Percentiles rank a stretch among this genome's conserved stretches.
phyloP scores from a whole-genome alignment of 1,139 yeast species.

The Saccharomycopsis phalli region DNA sequence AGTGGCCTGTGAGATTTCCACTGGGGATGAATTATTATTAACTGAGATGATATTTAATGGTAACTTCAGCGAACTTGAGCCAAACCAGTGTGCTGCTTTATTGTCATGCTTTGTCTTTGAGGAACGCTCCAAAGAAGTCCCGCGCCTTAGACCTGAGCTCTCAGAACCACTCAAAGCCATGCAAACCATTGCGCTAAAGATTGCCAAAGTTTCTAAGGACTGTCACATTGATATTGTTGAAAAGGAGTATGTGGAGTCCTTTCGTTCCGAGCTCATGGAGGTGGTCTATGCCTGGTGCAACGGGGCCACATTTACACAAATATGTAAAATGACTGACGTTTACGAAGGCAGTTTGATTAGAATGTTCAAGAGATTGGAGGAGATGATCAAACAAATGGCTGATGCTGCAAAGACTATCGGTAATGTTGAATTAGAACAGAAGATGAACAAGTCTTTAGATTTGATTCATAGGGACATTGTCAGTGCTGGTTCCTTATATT shows the following conservation, averaged over 20 bases:
- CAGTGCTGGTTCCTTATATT: conserved; percentile 87
- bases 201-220: conserved; percentile 83
- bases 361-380: conserved; percentile 89
- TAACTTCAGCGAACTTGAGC: conserved; percentile 75
- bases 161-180: conserved; percentile 81
- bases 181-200: conserved; percentile 82
- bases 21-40: conserved; percentile 83
- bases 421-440: conserved; percentile 71
- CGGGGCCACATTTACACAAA: conserved; percentile 92
- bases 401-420: conserved; percentile 92
- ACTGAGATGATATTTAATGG: conserved; percentile 94
- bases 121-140: conserved; percentile 85
- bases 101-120: conserved; percentile 94
- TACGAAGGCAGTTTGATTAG: conserved; percentile 95
- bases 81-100: conserved; percentile 88
- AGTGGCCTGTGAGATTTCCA: conserved; percentile 91
- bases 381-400: conserved; percentile 80
- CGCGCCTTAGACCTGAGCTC: conserved; percentile 76
- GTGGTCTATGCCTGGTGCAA: conserved; percentile 96
- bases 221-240: conserved; percentile 83
- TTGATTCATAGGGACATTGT: conserved; percentile 93
- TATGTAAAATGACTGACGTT: conserved; percentile 97
- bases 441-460: conserved; percentile 80
- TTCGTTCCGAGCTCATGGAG: conserved; percentile 91
- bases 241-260: conserved; percentile 84